Base-by-base conservation (phyloP, 2,329 filamentous ascomycete genomes). In the Nannizziopsis barbatae region DNA sequence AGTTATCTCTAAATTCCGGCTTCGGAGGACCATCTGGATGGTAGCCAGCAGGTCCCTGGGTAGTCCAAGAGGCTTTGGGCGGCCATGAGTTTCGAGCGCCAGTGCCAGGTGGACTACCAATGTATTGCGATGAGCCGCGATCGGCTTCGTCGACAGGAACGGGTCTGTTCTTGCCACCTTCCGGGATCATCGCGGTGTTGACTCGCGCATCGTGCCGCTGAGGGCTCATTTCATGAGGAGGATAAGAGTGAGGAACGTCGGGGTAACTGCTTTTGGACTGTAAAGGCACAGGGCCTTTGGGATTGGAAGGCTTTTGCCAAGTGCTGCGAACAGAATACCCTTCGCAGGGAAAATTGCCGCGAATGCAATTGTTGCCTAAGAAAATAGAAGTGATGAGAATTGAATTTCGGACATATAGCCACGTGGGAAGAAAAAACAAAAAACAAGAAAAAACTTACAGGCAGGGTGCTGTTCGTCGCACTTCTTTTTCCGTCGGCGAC, bases 401-500 rank as follows among this genome's bases (percentile, higher is more conserved):
- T 30, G 32, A 53, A 18, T 50, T 47, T 46, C 33, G 40, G 27
- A 47, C 39, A 18, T 45, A 30, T 15, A 22, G 20, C 31, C 50
- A 39, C 52, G 41, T 27, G 22, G 31, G 46, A 17, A 11, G 10
- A 11, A 8, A 30, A 3, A 31, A 27, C 15, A 35, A 37, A 14
- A 14, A 27, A 33, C 11, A 3, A 32, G 18, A 22, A 1, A 42
- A 47, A 43, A 65, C 84, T 74, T 74, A 93, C 92, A 96, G 65
- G 87, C 81, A 20, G 92, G 92, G 65, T 94, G 93, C 47, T 77
- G 78, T 71, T 96, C 92, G 62, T 96, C 90, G 62, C 92, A 96
- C 69, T 96, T 96, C 79, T 96, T 96, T 76, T 96, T 96, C 51
- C 90, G 78, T 62, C 80, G 79, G 52, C 90, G 77, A 64, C 90